Conservation (phyloP, 1,284 basidiomycete species). For the Exobasidium cylindrosporum region DNA sequence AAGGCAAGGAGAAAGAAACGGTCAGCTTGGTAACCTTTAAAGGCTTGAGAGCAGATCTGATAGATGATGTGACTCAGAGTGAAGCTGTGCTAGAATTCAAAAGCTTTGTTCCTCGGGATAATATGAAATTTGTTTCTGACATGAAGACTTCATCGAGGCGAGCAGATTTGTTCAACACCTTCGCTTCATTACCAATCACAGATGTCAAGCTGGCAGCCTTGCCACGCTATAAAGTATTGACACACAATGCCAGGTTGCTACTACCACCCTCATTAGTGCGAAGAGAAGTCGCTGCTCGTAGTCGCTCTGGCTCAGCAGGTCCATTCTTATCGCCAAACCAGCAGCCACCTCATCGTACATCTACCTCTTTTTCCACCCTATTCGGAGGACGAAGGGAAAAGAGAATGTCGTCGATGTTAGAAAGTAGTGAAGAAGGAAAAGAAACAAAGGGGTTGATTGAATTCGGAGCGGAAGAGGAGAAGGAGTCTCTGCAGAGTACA, state of each 20-base stretch:
- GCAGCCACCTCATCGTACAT: conserved; percentile 17
- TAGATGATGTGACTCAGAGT: not conserved
- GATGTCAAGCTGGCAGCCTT: conserved; percentile 33
- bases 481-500: conserved; percentile 14
- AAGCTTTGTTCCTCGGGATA: conserved; percentile 64
- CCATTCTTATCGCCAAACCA: not conserved
- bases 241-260: not conserved
- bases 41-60: conserved; percentile 59
- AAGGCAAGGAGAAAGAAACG: not conserved
- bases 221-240: not conserved
- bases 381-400: conserved; percentile 27
- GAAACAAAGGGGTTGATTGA: not conserved
- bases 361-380: conserved; percentile 29
- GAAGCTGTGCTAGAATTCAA: conserved; percentile 61
- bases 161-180: conserved; percentile 56
- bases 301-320: not conserved
- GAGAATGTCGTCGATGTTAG: conserved; percentile 6
- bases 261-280: not conserved
- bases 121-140: conserved; percentile 65
- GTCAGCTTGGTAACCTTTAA: conserved; percentile 68
- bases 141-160: conserved; percentile 63
- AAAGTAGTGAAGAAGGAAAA: not conserved
- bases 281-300: not conserved
- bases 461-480: conserved; percentile 4
- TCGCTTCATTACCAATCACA: conserved; percentile 57